Percentiles rank a stretch among this genome's conserved stretches.
Conservation (phyloP, 495 filamentous ascomycete species). For the Cercophora scortea region DNA sequence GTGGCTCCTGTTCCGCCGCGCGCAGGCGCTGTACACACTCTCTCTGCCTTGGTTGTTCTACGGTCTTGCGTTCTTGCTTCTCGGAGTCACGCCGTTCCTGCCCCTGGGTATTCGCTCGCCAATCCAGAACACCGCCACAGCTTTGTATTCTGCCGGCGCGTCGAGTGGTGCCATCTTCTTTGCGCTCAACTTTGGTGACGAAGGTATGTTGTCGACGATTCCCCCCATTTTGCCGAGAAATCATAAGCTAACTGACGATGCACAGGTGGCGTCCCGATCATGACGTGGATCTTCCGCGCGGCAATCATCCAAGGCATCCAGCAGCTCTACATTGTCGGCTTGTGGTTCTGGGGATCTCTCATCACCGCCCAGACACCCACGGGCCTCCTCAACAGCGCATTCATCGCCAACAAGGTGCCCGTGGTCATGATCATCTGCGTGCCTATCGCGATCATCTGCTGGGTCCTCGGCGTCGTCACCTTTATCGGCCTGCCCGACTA, state of each 20-base stretch:
- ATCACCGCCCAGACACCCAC: slow-evolving; percentile 19
- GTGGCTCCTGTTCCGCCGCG: slow-evolving; percentile 25
- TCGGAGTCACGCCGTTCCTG: slow-evolving; percentile 52
- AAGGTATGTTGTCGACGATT: slow-evolving; percentile 22
- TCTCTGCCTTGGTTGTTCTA: slow-evolving; percentile 48
- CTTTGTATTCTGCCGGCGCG: slow-evolving; percentile 50
- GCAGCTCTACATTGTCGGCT: slow-evolving; percentile 51
- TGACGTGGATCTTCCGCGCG: slow-evolving; percentile 57
- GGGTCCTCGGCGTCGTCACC: slow-evolving; percentile 39
- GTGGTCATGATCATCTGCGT: slow-evolving; percentile 37
- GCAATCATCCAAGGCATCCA: slow-evolving; percentile 56
- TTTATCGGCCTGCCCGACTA: slow-evolving; percentile 54
- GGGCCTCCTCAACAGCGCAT: slow-evolving; percentile 9
- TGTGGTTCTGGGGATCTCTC: slow-evolving; percentile 56
- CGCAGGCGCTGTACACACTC: slow-evolving; percentile 36
- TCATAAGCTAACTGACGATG: neutral
- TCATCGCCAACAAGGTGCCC: slow-evolving; percentile 19
- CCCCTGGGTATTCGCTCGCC: slow-evolving; percentile 11
- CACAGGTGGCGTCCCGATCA: slow-evolving; percentile 46
- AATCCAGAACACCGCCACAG: slow-evolving; percentile 49
- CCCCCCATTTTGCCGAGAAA: neutral
- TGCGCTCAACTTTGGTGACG: slow-evolving; percentile 58
- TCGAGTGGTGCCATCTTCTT: slow-evolving; percentile 56
- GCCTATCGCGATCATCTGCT: slow-evolving; percentile 45
- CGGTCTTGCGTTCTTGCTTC: slow-evolving; percentile 51